A percentile compares a stretch with the other conserved stretches of the same genome.
phyloP scores from a whole-genome alignment of 495 filamentous ascomycete species.

The Mytilinidion resinicola region DNA sequence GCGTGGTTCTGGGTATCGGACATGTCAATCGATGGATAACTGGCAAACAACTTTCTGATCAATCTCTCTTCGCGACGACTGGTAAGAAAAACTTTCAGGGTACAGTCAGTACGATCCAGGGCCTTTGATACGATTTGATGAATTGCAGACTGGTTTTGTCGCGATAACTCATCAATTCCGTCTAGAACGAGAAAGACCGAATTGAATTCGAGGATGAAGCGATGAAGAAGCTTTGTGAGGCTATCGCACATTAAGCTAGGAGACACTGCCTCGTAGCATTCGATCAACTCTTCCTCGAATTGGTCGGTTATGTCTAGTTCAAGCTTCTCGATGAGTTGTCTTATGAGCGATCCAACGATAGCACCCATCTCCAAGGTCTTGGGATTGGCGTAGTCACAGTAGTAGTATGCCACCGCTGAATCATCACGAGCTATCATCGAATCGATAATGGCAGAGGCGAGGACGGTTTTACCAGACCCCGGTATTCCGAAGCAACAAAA shows the following conservation, averaged over 20 bases:
- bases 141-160: neutral
- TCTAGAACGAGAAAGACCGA: conserved; percentile 16
- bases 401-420: conserved; percentile 13
- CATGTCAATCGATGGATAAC: conserved; percentile 2
- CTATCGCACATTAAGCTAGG: neutral
- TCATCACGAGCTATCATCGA: neutral
- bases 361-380: conserved; percentile 5
- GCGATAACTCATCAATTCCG: conserved; percentile 19
- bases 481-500: conserved; percentile 21
- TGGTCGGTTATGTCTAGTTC: neutral
- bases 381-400: conserved; percentile 22
- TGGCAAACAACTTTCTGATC: neutral
- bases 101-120: neutral
- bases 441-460: conserved; percentile 13
- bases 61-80: conserved; percentile 12
- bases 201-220: neutral
- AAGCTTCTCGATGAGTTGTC: conserved; percentile 10
- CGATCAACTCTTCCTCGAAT: conserved; percentile 3
- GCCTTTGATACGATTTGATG: neutral
- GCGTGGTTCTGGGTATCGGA: neutral
- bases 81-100: conserved; percentile 9
- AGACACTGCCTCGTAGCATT: neutral
- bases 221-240: neutral
- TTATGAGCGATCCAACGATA: conserved; percentile 7
- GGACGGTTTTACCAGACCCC: conserved; percentile 23